Evolutionary conservation across 2,329 filamentous ascomycete species (phyloP).

Genomic region (Sarocladium oryzae): DNA sequence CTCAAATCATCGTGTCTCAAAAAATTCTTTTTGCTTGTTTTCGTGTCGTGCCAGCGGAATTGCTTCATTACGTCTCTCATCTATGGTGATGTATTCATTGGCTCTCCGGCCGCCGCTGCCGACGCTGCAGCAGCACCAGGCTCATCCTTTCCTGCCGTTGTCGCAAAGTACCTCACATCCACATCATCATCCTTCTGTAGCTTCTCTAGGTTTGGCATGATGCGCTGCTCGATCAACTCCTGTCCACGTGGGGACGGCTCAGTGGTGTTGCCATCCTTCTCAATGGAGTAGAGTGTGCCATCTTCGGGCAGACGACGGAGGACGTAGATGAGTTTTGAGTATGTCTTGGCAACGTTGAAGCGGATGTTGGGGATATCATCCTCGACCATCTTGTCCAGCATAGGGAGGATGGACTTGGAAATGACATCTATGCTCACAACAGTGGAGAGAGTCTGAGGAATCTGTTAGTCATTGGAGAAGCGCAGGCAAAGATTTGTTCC

Average conservation of each 20-base stretch:
- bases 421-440: conserved; percentile 93
- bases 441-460: conserved; percentile 73
- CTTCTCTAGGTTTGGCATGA: conserved; percentile 88
- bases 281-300: conserved; percentile 76
- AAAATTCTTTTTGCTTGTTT: neutral
- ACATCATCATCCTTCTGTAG: conserved; percentile 96
- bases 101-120: conserved; percentile 39
- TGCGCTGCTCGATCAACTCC: conserved; percentile 77
- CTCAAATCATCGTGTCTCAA: neutral
- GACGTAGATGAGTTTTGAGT: conserved; percentile 82
- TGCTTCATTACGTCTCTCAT: conserved; percentile 45
- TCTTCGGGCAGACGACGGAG: conserved; percentile 84
- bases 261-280: conserved; percentile 64
- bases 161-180: conserved; percentile 96
- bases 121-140: conserved; percentile 30
- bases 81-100: conserved; percentile 62
- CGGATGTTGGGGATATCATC: conserved; percentile 98
- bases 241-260: conserved; percentile 64
- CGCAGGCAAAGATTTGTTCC: neutral
- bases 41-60: conserved; percentile 36
- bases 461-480: conserved; percentile 18
- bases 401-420: conserved; percentile 85
- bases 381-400: conserved; percentile 86
- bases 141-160: conserved; percentile 67
- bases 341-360: conserved; percentile 99